Base-by-base conservation (phyloP, 2,329 filamentous ascomycete genomes). In the Cercospora brassicicola region DNA sequence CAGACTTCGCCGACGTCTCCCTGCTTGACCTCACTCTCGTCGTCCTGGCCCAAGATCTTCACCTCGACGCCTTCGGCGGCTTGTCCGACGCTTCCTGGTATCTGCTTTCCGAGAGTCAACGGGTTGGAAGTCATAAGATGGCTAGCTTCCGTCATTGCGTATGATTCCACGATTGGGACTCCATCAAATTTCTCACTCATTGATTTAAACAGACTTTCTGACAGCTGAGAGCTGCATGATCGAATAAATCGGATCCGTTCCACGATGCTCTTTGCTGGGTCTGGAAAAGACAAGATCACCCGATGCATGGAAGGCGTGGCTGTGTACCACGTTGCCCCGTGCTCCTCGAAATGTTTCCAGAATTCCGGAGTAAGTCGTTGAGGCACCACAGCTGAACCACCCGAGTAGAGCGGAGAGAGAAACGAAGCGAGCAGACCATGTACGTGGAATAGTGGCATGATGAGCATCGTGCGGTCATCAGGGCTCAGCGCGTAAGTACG, bases 371-470 rank as follows among this genome's bases (percentile, higher is more conserved):
- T 39, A 0, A 39, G 36, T 39, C 36, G 36, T 3, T 39, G 36
- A 6, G 36, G 36, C 36, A 39, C 36, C 1, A 39, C 36, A 2
- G 36, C 36, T 39, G 36, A 39, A 13, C 36, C 36, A 7, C 36
- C 36, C 1, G 36, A 39, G 4, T 39, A 39, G 36, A 39, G 36
- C 36, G 36, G 36, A 3, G 36, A 39, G 5, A 39, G 36, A 7
- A 39, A 85, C 78, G 88, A 92, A 68, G 92, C 93, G 10, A 96
- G 84, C 2, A 96, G 85, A 15, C 92, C 92, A 77, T 94, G 92
- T 57, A 96, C 92, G 80, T 96, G 92, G 84, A 96, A 96, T 1
- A 95, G 85, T 20, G 92, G 92, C 92, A 95, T 96, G 69, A 96
- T 92, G 15, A 96, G 85, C 85, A 92, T 89, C 26, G 92, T 94